These are phyloP conservation scores for Colletotrichum plurivorum DNA, from an alignment of 2,329 filamentous ascomycete species.

Conservation along the genomic window DNA sequence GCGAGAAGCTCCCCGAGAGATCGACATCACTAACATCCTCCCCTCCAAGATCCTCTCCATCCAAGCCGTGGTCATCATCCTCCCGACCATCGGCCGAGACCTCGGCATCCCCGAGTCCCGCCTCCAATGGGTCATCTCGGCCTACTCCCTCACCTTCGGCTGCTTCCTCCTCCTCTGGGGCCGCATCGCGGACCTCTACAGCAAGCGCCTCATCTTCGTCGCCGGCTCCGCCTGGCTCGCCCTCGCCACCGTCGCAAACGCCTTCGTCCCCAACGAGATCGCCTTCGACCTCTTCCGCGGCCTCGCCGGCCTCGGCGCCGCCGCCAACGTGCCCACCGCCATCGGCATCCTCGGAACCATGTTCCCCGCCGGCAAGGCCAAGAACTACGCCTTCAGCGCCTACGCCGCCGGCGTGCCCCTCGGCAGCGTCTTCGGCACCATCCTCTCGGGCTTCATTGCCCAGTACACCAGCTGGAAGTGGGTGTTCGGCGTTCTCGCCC, in stretches of 20 bases:
- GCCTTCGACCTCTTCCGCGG: slow-evolving; percentile 77
- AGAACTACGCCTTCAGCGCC: slow-evolving; percentile 78
- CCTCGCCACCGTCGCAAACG: slow-evolving; percentile 69
- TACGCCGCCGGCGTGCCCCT: slow-evolving; percentile 76
- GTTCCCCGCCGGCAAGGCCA: slow-evolving; percentile 76
- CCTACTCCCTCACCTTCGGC: slow-evolving; percentile 76
- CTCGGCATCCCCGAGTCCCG: slow-evolving; percentile 70
- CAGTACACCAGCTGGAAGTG: slow-evolving; percentile 76
- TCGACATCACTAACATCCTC: slow-evolving; percentile 29
- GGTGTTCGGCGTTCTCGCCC: slow-evolving; percentile 76
- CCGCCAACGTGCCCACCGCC: slow-evolving; percentile 79
- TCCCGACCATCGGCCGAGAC: slow-evolving; percentile 72
- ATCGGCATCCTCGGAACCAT: slow-evolving; percentile 79
- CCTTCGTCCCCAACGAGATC: slow-evolving; percentile 77
- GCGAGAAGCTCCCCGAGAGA: not conserved
- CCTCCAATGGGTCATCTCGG: slow-evolving; percentile 77
- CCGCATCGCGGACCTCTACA: slow-evolving; percentile 76
- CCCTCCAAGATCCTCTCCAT: slow-evolving; percentile 65
- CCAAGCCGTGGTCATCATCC: slow-evolving; percentile 73
- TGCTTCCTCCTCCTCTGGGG: slow-evolving; percentile 79
- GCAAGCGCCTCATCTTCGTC: slow-evolving; percentile 76
- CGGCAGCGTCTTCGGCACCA: slow-evolving; percentile 75
- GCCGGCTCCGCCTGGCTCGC: slow-evolving; percentile 75
- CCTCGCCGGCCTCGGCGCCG: slow-evolving; percentile 77
- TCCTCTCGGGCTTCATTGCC: slow-evolving; percentile 74